Evolutionary conservation across 805 yeast genomes (phyloP), one percentile per base, ranked within the genome.

Genomic region (Candida silvatica): DNA sequence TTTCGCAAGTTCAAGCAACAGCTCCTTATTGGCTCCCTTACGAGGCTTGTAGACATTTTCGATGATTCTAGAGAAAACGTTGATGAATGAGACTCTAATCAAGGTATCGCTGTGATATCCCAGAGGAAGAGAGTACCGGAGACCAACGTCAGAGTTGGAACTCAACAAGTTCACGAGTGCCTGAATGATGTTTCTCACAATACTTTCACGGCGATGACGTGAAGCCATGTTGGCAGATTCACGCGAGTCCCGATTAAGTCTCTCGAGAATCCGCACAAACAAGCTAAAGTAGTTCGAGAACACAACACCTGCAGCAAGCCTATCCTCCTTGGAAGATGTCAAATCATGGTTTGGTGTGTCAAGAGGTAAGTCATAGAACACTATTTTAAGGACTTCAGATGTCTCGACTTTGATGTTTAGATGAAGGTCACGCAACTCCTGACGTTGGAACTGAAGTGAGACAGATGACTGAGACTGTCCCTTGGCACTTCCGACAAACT

Each of bases 61-160:
- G 43, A 74, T 60, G 51, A 83, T 81, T 35, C 79, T 75, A 3
- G 81, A 74, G 44, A 86, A 85, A 2, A 86, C 90, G 38, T 79
- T 78, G 48, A 86, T 64, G 49, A 85, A 83, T 0, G 94, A 75
- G 8, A 79, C 62, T 40, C 92, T 62, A 20, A 84, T 77, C 35
- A 75, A 68, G 11, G 61, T 55, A 50, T 81, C 80, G 17, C 69
- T 69, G 46, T 84, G 84, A 47, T 77, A 83, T 0, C 94, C 92
- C 51, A 85, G 67, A 0, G 92, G 87, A 12, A 85, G 54, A 3
- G 88, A 86, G 52, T 73, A 74, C 35, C 74, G 75, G 46, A 86
- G 60, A 6, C 95, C 94, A 17, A 82, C 77, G 36, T 80, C 86
- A 5, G 80, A 75, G 47, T 86, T 86, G 4, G 84, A 69, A 45